Percentiles rank a stretch among this genome's conserved stretches.
phyloP scores from a whole-genome alignment of 2,329 filamentous ascomycete species.

The Pleurostoma richardsiae region DNA sequence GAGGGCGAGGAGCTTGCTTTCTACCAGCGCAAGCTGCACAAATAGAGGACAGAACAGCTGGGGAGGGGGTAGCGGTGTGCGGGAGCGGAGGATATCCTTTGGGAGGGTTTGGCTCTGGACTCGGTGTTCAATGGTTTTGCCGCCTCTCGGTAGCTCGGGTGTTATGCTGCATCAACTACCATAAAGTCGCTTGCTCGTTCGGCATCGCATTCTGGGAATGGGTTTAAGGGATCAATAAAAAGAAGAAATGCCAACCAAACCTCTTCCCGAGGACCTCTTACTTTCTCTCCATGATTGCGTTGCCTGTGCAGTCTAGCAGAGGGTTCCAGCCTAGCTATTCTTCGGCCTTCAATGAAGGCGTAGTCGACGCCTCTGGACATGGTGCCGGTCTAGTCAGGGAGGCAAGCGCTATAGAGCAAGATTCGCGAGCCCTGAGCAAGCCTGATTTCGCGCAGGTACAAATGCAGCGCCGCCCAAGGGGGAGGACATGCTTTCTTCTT shows the following conservation, averaged over 20 bases:
- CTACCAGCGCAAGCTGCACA: slow-evolving; percentile 99
- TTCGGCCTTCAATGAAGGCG: no score
- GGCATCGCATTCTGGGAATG: background rate
- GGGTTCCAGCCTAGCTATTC: no score
- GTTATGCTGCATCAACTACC: background rate
- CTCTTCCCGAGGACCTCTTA: no score
- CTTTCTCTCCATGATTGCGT: no score
- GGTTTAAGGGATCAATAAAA: background rate
- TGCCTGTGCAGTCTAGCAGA: no score
- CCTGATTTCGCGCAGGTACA: no score
- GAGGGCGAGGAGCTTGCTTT: slow-evolving; percentile 99
- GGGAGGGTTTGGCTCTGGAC: slow-evolving; percentile 7
- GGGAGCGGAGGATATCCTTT: slow-evolving; percentile 1
- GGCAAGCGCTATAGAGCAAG: no score
- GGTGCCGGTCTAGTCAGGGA: no score
- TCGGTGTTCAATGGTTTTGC: background rate
- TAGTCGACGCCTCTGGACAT: no score
- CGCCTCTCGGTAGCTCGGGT: background rate
- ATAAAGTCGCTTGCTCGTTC: background rate
- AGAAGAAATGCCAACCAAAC: background rate
- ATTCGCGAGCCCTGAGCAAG: no score
- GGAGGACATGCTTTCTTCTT: no score
- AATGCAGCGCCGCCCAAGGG: no score
- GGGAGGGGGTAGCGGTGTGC: background rate
- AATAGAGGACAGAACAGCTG: slow-evolving; percentile 55